Evolutionary conservation across 2,329 filamentous ascomycete genomes (phyloP).

Genomic region (Ceratocystis harringtonii): DNA sequence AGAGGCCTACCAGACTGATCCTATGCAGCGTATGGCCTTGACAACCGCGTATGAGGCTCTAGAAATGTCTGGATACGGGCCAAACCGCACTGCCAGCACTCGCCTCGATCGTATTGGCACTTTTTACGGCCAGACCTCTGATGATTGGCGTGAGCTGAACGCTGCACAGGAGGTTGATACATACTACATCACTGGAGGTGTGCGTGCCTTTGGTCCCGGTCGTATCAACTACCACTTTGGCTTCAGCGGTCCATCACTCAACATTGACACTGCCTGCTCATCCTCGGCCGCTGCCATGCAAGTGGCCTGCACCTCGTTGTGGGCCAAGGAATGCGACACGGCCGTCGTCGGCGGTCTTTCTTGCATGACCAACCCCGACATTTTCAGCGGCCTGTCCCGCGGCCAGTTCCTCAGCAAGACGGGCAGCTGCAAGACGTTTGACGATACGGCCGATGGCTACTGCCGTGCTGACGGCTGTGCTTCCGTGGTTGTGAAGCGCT

Average conservation of each 20-base stretch:
- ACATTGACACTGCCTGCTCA: constrained; percentile 62
- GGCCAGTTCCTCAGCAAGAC: constrained; percentile 67
- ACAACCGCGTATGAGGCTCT: constrained; percentile 67
- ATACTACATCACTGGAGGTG: constrained; percentile 38
- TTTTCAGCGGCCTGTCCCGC: constrained; percentile 59
- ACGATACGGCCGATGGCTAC: constrained; percentile 67
- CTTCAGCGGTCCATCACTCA: constrained; percentile 58
- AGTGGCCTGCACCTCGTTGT: constrained; percentile 53
- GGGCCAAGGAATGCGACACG: constrained; percentile 64
- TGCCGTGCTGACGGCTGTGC: constrained; percentile 66
- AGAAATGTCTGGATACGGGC: constrained; percentile 58
- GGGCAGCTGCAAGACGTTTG: constrained; percentile 65
- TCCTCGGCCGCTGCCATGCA: constrained; percentile 59
- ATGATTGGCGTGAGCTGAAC: constrained; percentile 69
- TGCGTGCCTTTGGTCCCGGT: constrained; percentile 36
- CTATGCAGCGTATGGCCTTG: constrained; percentile 58
- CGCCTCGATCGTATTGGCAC: constrained; percentile 46
- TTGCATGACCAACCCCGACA: constrained; percentile 66
- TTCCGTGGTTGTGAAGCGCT: constrained; percentile 61
- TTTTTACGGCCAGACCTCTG: constrained; percentile 62
- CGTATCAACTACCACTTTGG: constrained; percentile 69
- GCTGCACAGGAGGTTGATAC: constrained; percentile 49
- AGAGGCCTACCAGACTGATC: constrained; percentile 61
- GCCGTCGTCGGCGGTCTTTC: constrained; percentile 67
- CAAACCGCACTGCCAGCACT: constrained; percentile 51